These are phyloP conservation scores for Coemansia pectinata DNA, from an alignment of 192 early-diverging fungal genomes.

Conservation along the genomic window DNA sequence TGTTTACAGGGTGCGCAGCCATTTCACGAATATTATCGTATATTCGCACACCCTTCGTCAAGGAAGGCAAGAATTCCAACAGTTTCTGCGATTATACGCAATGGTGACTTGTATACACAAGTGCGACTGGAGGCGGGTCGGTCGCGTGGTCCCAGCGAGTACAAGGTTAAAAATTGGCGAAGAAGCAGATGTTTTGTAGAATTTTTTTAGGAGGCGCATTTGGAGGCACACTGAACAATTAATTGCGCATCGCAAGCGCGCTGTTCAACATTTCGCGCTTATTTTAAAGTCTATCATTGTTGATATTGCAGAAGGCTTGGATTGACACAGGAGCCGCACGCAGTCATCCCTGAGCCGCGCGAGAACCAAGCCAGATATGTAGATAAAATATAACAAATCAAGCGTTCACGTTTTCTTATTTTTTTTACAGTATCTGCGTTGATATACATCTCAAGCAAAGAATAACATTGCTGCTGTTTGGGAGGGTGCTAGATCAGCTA, in stretches of 20 bases:
- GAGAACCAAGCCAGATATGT: not conserved
- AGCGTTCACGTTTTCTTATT: not conserved
- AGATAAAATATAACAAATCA: not conserved
- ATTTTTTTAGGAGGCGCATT: not conserved
- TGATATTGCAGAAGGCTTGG: not conserved
- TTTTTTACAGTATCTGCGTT: not conserved
- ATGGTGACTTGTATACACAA: not conserved
- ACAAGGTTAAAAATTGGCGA: conserved; percentile 7
- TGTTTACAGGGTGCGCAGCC: conserved; percentile 2
- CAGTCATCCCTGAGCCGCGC: no score
- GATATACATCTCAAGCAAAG: not conserved
- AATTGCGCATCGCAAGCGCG: conserved; percentile 3
- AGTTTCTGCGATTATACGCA: conserved; percentile 3
- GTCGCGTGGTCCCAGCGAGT: conserved; percentile 5
- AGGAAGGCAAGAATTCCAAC: not conserved
- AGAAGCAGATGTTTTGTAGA: not conserved
- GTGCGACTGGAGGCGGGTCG: conserved; percentile 4
- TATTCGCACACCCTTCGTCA: not conserved
- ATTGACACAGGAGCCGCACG: no score
- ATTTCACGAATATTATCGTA: not conserved
- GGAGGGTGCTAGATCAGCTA: not conserved
- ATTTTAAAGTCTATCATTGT: not conserved
- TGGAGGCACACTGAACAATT: conserved; percentile 9
- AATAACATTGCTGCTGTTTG: not conserved
- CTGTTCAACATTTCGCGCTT: not conserved